phyloP scores from a whole-genome alignment of 2,329 filamentous ascomycete genomes.

The Aspergillaceae sp. region DNA sequence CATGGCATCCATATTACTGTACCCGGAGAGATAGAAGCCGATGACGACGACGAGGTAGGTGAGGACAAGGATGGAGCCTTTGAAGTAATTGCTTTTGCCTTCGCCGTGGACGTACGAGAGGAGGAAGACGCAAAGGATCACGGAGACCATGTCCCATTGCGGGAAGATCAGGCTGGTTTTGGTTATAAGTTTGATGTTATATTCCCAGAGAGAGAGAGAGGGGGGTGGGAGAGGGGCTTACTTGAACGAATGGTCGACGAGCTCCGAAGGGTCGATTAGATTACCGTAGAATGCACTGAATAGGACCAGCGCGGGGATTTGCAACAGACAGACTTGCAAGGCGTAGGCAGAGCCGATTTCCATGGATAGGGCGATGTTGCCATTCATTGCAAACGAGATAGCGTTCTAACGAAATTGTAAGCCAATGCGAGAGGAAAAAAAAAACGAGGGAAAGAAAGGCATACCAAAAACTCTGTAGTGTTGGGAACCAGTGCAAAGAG shows the following conservation, averaged over 20 bases:
- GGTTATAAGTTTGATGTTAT: conserved; percentile 8
- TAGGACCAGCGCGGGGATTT: conserved; percentile 85
- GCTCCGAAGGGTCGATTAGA: conserved; percentile 46
- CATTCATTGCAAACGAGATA: conserved; percentile 99
- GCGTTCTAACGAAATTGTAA: conserved; percentile 57
- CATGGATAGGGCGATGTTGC: conserved; percentile 97
- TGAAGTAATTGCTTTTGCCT: conserved; percentile 99
- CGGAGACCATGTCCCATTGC: conserved; percentile 97
- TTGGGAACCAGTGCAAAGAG: conserved; percentile 95
- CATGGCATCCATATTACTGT: conserved; percentile 45
- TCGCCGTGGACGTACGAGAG: conserved; percentile 97
- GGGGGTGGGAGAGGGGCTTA: conserved; percentile 26
- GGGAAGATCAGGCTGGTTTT: conserved; percentile 71
- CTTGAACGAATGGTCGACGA: conserved; percentile 47
- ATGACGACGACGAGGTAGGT: conserved; percentile 87
- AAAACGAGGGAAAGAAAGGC: conserved; percentile 21
- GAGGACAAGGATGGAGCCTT: conserved; percentile 87
- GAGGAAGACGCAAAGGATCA: conserved; percentile 90
- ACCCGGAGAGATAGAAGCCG: conserved; percentile 80
- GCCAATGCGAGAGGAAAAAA: not conserved
- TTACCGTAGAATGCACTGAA: conserved; percentile 70
- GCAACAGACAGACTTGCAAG: conserved; percentile 86
- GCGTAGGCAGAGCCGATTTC: conserved; percentile 97
- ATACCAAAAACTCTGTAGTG: conserved; percentile 90
- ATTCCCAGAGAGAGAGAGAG: not conserved